These are phyloP conservation scores for Syzygium grande DNA, from an alignment of 345 rosid genomes.

Conservation along the genomic window DNA sequence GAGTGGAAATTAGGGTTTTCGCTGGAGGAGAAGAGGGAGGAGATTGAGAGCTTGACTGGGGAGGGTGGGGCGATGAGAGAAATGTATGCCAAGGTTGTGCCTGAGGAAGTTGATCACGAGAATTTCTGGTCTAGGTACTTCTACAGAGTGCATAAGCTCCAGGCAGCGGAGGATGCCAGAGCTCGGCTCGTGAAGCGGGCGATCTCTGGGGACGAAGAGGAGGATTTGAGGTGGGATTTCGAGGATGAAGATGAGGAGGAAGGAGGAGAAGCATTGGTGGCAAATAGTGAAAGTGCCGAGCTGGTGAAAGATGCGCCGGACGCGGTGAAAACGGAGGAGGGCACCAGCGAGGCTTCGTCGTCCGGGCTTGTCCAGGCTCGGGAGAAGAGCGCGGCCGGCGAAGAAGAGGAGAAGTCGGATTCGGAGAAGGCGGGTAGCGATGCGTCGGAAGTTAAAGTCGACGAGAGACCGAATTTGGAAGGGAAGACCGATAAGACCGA, in stretches of 20 bases:
- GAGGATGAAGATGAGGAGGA: constrained; percentile 35
- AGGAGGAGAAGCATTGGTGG: neutral
- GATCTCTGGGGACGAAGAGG: constrained; percentile 49
- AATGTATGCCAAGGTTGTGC: constrained; percentile 34
- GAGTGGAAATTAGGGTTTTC: constrained; percentile 49
- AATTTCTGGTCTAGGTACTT: constrained; percentile 62
- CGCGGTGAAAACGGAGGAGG: neutral
- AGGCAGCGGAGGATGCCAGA: constrained; percentile 58
- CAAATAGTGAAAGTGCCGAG: neutral
- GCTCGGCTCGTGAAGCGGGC: constrained; percentile 57
- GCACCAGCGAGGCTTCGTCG: neutral
- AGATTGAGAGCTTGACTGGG: constrained; percentile 24
- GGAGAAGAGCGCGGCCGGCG: neutral
- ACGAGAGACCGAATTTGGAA: neutral
- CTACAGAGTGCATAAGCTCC: constrained; percentile 41
- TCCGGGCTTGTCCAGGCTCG: neutral
- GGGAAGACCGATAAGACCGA: constrained; percentile 21
- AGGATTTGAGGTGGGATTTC: constrained; percentile 77
- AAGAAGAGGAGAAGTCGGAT: neutral
- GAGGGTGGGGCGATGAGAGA: constrained; percentile 26
- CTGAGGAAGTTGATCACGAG: constrained; percentile 33
- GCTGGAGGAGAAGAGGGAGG: constrained; percentile 33
- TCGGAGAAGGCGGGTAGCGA: neutral
- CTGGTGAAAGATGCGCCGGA: neutral
- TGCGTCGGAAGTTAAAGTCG: neutral